phyloP scores from a whole-genome alignment of 139 green algal species.

The Haematococcus lacustris region DNA sequence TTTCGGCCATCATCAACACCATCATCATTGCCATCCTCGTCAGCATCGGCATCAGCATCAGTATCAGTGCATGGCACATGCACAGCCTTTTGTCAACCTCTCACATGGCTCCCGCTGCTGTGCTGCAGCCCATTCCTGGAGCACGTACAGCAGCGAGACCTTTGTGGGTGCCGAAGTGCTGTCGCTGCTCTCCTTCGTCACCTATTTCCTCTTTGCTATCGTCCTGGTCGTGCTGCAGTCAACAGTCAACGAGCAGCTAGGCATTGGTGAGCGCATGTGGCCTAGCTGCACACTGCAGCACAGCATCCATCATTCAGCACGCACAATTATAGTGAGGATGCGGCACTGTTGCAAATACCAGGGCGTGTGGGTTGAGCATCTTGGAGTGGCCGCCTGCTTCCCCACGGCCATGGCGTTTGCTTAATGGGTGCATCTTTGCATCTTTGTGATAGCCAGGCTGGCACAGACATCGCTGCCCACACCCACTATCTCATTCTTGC shows the following conservation, averaged over 20 bases:
- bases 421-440: background rate
- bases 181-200: constrained; percentile 31
- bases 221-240: constrained; percentile 31
- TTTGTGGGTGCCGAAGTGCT: constrained; percentile 32
- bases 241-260: constrained; percentile 30
- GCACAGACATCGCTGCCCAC: too few species aligned
- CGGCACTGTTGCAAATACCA: too few species aligned
- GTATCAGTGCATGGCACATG: too few species aligned
- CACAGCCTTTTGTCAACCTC: too few species aligned
- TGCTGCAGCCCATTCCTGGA: constrained; percentile 6
- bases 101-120: too few species aligned
- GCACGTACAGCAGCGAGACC: constrained; percentile 2
- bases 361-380: too few species aligned
- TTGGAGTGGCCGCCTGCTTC: background rate
- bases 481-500: background rate
- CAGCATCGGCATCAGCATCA: too few species aligned
- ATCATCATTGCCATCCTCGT: too few species aligned
- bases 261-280: constrained; percentile 18
- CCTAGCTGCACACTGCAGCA: background rate
- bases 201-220: constrained; percentile 34
- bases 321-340: background rate
- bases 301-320: background rate
- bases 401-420: background rate
- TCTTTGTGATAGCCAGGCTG: too few species aligned
- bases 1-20: too few species aligned